Evolutionary conservation across 176 grass and related monocot genomes (phyloP).

Genomic region (Eleusine indica): DNA sequence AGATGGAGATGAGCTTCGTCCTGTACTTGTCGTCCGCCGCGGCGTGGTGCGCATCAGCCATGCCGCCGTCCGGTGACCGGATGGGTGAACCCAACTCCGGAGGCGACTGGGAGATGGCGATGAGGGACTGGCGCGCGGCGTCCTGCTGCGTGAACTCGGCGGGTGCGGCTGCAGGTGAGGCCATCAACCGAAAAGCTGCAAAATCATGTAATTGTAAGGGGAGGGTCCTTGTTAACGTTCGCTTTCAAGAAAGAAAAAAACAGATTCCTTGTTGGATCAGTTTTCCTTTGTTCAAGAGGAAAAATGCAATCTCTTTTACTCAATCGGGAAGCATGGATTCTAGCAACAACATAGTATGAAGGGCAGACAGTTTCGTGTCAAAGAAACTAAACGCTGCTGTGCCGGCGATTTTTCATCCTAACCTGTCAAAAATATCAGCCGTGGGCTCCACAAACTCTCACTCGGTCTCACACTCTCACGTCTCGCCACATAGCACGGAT

Average conservation of each 20-base stretch:
- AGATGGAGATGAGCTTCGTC: constrained; percentile 76
- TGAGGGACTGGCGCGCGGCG: constrained; percentile 65
- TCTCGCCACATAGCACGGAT: neutral
- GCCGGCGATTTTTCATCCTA: neutral
- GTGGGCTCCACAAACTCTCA: neutral
- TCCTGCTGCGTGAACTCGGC: constrained; percentile 39
- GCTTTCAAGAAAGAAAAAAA: neutral
- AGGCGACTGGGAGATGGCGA: constrained; percentile 64
- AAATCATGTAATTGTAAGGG: neutral
- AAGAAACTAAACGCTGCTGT: neutral
- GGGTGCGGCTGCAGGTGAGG: constrained; percentile 35
- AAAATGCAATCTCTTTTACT: neutral
- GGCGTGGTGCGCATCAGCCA: constrained; percentile 19
- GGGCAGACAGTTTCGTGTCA: neutral
- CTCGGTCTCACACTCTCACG: too few species aligned
- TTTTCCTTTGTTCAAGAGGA: neutral
- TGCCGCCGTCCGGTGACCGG: constrained; percentile 28
- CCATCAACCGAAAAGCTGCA: constrained; percentile 53
- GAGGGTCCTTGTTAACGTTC: neutral
- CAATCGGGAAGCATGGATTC: neutral
- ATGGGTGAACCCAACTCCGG: constrained; percentile 38
- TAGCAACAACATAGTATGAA: neutral
- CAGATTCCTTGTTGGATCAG: neutral
- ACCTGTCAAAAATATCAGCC: neutral
- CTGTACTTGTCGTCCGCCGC: constrained; percentile 52